Evolutionary conservation across 495 filamentous ascomycete genomes (phyloP).

Genomic region (Chlorociboria aeruginascens): DNA sequence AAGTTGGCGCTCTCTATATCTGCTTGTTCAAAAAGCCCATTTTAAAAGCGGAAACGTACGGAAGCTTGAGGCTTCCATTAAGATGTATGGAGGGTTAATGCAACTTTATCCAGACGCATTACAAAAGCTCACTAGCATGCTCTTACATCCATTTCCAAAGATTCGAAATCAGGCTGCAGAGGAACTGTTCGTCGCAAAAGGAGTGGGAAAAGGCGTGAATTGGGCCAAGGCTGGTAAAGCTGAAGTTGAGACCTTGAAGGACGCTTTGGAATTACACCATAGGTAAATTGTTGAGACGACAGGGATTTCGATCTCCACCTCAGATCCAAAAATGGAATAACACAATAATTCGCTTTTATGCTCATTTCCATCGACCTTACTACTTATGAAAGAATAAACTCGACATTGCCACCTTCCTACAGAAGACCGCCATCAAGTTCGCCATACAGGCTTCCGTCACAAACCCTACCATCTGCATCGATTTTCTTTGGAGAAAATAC

Average conservation of each 20-base stretch:
- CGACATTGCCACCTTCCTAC: too few relatives aligned
- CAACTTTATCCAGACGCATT: slow-evolving; percentile 29
- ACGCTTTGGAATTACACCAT: background rate
- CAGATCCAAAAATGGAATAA: too few relatives aligned
- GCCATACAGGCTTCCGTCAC: too few relatives aligned
- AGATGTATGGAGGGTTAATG: slow-evolving; percentile 57
- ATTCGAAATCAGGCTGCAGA: slow-evolving; percentile 36
- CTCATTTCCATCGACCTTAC: too few relatives aligned
- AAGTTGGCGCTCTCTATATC: slow-evolving; percentile 50
- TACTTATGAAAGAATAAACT: too few relatives aligned
- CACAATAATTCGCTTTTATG: too few relatives aligned
- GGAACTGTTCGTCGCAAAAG: slow-evolving; percentile 24
- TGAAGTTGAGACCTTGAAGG: background rate
- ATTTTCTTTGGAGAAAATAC: background rate
- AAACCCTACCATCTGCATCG: background rate
- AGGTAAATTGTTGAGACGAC: too few relatives aligned
- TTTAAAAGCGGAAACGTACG: slow-evolving; percentile 69
- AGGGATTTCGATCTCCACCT: too few relatives aligned
- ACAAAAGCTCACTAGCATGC: slow-evolving; percentile 43
- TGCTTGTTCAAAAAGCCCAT: slow-evolving; percentile 61
- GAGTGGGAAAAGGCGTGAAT: slow-evolving; percentile 15
- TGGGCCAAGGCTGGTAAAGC: slow-evolving; percentile 12
- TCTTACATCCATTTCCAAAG: slow-evolving; percentile 53
- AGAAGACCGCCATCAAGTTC: background rate
- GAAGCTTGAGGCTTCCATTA: slow-evolving; percentile 66